Evolutionary conservation across 768 basidiomycete species (phyloP).

Genomic region (Phaeotremella fagi): DNA sequence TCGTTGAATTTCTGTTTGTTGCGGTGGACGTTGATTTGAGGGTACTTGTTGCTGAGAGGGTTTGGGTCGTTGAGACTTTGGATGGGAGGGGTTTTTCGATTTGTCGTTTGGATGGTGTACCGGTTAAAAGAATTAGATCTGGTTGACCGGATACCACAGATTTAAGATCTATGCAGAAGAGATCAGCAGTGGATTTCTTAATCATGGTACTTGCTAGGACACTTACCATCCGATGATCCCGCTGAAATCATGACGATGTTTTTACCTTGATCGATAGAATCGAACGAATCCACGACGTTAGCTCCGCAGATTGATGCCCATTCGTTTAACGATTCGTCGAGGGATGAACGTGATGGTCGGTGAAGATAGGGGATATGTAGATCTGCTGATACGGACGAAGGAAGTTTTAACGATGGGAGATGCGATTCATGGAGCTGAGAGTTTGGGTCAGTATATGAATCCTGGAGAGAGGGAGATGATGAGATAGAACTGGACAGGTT

Average conservation of each 20-base stretch:
- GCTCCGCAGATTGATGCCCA: constrained; percentile 39
- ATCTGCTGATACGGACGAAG: constrained; percentile 11
- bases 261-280: constrained; percentile 11
- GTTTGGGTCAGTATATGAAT: background rate
- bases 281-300: constrained; percentile 6
- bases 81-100: constrained; percentile 37
- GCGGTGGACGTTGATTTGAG: constrained; percentile 6
- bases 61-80: constrained; percentile 13
- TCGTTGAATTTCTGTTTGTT: constrained; percentile 14
- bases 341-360: constrained; percentile 7
- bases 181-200: too few relatives aligned
- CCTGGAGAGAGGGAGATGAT: too few relatives aligned
- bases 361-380: constrained; percentile 42
- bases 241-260: constrained; percentile 21
- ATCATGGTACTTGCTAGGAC: too few relatives aligned
- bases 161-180: too few relatives aligned
- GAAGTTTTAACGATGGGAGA: constrained; percentile 16
- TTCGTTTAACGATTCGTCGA: constrained; percentile 17
- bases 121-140: constrained; percentile 33
- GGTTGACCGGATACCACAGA: too few relatives aligned
- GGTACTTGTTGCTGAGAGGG: background rate
- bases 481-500: too few relatives aligned
- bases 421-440: constrained; percentile 37
- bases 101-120: constrained; percentile 29
- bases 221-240: constrained; percentile 16